Conservation (phyloP, 768 basidiomycete genomes). For the Tulasnella sp. region DNA sequence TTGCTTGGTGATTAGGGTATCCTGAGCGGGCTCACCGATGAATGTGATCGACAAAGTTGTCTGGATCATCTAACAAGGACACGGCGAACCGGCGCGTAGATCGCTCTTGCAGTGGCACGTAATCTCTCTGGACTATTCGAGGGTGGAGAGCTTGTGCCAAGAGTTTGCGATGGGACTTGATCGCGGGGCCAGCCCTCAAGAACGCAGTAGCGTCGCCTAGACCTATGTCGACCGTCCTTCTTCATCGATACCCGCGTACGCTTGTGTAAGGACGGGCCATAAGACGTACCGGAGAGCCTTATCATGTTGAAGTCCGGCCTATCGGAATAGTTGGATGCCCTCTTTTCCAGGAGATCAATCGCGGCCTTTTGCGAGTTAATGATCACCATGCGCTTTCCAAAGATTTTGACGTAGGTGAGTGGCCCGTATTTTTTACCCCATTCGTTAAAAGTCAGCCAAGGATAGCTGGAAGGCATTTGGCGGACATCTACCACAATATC, state of each 20-base stretch:
- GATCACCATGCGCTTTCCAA: conserved; percentile 1
- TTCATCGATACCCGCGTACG: neutral
- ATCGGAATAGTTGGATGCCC: conserved; percentile 25
- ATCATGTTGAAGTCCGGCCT: conserved; percentile 20
- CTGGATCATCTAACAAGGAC: neutral
- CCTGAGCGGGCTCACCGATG: neutral
- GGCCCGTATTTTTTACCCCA: conserved; percentile 14
- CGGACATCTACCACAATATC: neutral
- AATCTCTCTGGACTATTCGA: neutral
- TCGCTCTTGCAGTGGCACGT: neutral
- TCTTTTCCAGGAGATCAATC: conserved; percentile 24
- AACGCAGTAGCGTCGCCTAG: neutral
- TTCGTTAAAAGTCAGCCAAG: conserved; percentile 5
- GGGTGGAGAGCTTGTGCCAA: neutral
- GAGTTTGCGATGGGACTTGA: neutral
- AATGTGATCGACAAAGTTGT: neutral
- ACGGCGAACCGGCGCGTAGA: neutral
- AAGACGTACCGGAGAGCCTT: neutral
- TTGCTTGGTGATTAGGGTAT: too few species aligned
- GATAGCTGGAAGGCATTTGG: neutral
- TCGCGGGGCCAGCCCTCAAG: neutral
- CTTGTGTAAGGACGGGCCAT: neutral
- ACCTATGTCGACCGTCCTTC: too few species aligned
- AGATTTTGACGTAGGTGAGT: conserved; percentile 10
- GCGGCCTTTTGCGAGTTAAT: conserved; percentile 25